A percentile compares a stretch with the other conserved stretches of the same genome.
These are phyloP conservation scores for Talaromyces proteolyticus DNA, from an alignment of 495 filamentous ascomycete species.

Conservation along the genomic window DNA sequence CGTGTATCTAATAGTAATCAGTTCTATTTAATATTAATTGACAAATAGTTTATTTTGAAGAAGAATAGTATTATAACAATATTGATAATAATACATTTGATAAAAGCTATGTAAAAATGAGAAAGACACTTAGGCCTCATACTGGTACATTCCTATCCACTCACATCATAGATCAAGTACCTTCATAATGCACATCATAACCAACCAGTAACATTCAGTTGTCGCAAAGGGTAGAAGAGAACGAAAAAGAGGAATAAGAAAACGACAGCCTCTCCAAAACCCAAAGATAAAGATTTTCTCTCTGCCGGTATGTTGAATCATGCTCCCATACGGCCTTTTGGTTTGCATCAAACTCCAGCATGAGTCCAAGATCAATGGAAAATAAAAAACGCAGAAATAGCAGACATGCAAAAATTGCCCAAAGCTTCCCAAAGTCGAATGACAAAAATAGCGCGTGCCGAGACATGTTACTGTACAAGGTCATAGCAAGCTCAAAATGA, in stretches of 20 bases:
- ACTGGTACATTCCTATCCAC: constrained; percentile 5
- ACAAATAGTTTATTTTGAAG: too few relatives aligned
- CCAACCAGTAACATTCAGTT: background rate
- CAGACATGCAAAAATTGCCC: background rate
- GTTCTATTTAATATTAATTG: too few relatives aligned
- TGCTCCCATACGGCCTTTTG: background rate
- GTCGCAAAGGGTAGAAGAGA: background rate
- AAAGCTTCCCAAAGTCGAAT: background rate
- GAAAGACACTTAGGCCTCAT: background rate
- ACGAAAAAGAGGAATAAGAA: too few relatives aligned
- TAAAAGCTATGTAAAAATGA: background rate
- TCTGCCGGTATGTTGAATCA: background rate
- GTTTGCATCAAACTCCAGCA: background rate
- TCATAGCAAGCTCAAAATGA: constrained; percentile 22
- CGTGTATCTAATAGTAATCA: too few relatives aligned
- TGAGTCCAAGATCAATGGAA: constrained; percentile 1
- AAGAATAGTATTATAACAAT: too few relatives aligned
- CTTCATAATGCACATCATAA: constrained; percentile 6
- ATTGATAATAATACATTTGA: background rate
- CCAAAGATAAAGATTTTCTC: background rate
- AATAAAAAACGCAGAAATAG: background rate
- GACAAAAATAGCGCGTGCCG: background rate
- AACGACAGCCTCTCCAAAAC: too few relatives aligned
- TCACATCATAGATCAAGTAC: background rate
- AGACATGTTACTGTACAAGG: constrained; percentile 38